These are phyloP conservation scores for Zasmidium angulare DNA, from an alignment of 2,329 filamentous ascomycete genomes.

Conservation along the genomic window DNA sequence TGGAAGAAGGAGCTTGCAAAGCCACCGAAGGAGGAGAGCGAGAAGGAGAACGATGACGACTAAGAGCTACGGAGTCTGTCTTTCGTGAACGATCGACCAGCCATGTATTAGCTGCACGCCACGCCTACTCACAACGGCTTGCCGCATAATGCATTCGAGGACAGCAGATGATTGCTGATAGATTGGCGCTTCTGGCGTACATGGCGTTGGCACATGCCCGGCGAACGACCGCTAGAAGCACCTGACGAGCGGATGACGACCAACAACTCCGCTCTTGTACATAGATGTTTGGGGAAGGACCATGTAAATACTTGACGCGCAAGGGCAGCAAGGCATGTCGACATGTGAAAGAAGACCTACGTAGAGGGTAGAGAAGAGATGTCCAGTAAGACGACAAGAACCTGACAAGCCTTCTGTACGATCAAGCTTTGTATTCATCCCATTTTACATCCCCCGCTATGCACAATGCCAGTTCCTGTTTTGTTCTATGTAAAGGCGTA, in stretches of 20 bases:
- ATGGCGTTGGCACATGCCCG: background rate
- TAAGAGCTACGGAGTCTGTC: no score
- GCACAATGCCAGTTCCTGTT: background rate
- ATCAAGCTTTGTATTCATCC: no score
- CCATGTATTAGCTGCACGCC: no score
- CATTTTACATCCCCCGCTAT: background rate
- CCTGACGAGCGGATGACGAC: background rate
- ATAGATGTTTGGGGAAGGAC: slow-evolving; percentile 3
- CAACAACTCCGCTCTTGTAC: slow-evolving; percentile 17
- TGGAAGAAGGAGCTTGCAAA: slow-evolving; percentile 66
- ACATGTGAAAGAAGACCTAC: background rate
- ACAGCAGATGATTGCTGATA: no score
- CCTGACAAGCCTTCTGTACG: background rate
- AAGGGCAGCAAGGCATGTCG: background rate
- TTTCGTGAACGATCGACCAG: no score
- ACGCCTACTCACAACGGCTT: no score
- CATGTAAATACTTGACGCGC: background rate
- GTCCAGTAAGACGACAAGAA: background rate
- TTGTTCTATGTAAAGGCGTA: background rate
- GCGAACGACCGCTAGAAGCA: background rate
- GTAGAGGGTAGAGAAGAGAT: background rate
- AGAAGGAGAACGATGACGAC: slow-evolving; percentile 28
- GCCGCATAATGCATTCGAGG: no score
- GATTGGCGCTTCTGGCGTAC: background rate
- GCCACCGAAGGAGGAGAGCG: slow-evolving; percentile 54